Base-by-base conservation (phyloP, 257 asterid genomes). In the Echium plantagineum region DNA sequence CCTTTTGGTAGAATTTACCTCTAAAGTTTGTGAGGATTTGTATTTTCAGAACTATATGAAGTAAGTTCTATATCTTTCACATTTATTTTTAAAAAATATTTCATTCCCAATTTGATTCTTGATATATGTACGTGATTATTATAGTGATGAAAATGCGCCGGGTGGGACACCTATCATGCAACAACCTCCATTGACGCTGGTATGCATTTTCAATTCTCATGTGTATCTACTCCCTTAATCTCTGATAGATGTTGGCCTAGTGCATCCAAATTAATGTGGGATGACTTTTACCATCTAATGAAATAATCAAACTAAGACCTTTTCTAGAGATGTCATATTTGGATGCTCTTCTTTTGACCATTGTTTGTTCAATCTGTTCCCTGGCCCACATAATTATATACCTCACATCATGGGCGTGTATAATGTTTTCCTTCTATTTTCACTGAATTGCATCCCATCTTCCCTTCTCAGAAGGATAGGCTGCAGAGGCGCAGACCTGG, bases 111-210 rank as follows among this genome's bases (percentile, higher is more conserved):
- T 55, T 57, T 49, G 10, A 21, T 60, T 31, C 20, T 7, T 55
- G 52, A 3, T 66, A 32, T 61, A 26, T 57, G 28, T 30, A 67
- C 56, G 63, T 30, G 69, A 19, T 67, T 59, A 35, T 75, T 68
- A 63, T 90, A 89, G 98, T 70, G 97, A 93, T 63, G 97, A 78
- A 74, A 81, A 84, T 72, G 94, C 98, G 2, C 97, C 98, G 53
- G 98, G 98, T 65, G 95, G 91, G 70, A 79, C 77, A 22, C 98
- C 98, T 67, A 71, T 93, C 54, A 93, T 93, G 96, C 97, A 81
- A 74, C 86, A 81, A 59, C 75, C 98, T 60, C 22, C 87, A 42
- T 12, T 13, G 12, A 42, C 49, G 18, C 83, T 72, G 91, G 98
- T 86, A 88, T 57, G 77, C 31, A 58, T 55, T 53, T 28, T 46